These are phyloP conservation scores for Prosopis cineraria DNA, from an alignment of 306 rosid species.

Conservation along the genomic window DNA sequence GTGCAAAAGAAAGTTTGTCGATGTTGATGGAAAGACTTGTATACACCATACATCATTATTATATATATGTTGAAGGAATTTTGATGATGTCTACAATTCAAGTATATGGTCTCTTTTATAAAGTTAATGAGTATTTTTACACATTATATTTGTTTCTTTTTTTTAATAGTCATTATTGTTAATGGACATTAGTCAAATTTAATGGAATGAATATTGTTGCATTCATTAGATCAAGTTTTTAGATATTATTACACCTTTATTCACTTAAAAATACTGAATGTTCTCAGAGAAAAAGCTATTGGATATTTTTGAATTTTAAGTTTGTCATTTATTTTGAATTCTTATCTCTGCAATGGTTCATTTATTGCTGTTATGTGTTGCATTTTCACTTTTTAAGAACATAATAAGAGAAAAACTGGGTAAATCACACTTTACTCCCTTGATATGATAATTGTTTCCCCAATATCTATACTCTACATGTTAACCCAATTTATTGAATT, in stretches of 20 bases:
- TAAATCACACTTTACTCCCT: not conserved
- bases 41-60: conserved; percentile 66
- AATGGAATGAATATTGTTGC: too few species aligned
- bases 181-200: too few species aligned
- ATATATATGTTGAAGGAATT: conserved; percentile 92
- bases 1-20: conserved; percentile 76
- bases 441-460: not conserved
- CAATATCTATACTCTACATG: not conserved
- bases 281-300: too few species aligned
- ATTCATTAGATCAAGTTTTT: too few species aligned
- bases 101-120: too few species aligned
- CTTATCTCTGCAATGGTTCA: not conserved
- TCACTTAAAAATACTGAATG: too few species aligned
- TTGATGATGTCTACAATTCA: conserved; percentile 81
- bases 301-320: not conserved
- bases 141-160: too few species aligned
- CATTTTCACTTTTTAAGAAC: not conserved
- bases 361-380: not conserved
- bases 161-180: too few species aligned
- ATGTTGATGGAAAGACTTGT: conserved; percentile 82
- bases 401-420: not conserved
- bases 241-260: too few species aligned
- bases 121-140: too few species aligned
- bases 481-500: not conserved
- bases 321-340: not conserved